Conservation (phyloP, 208 protist species). For the Trypanosoma rangeli region DNA sequence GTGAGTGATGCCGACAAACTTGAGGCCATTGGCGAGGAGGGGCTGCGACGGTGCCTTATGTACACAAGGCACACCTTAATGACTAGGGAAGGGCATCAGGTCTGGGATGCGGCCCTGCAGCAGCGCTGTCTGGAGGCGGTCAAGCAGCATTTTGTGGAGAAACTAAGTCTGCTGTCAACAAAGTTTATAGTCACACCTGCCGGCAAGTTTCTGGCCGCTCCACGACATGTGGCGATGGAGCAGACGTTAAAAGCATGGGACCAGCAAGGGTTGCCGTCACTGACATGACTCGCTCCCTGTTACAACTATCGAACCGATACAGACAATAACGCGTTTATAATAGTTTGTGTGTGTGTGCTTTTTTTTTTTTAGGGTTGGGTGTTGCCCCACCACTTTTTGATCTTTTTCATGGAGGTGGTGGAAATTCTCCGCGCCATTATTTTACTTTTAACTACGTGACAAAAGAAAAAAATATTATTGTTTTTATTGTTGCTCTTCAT, state of each 20-base stretch:
- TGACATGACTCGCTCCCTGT: conserved; percentile 13
- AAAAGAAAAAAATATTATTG: too few species aligned
- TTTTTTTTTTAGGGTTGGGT: conserved; percentile 11
- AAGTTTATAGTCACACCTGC: conserved; percentile 65
- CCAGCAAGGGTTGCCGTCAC: conserved; percentile 38
- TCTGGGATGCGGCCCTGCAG: conserved; percentile 22
- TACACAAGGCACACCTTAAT: conserved; percentile 34
- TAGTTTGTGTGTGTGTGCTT: too few species aligned
- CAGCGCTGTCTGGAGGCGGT: conserved; percentile 50
- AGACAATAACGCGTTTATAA: too few species aligned
- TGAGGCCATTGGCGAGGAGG: conserved; percentile 71
- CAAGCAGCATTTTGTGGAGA: conserved; percentile 68
- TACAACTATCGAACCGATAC: neutral
- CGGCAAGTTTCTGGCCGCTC: conserved; percentile 55
- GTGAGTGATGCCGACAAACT: conserved; percentile 89
- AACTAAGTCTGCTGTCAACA: conserved; percentile 48
- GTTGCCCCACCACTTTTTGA: neutral
- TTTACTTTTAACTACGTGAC: neutral
- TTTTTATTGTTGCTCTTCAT: conserved; percentile 8
- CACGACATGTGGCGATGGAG: conserved; percentile 56
- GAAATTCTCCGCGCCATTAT: neutral
- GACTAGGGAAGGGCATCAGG: neutral
- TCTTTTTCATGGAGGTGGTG: too few species aligned
- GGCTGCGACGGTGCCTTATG: conserved; percentile 74
- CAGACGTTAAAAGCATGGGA: conserved; percentile 59